Evolutionary conservation across 768 basidiomycete genomes (phyloP).

Genomic region (Kwoniella heveanensis): DNA sequence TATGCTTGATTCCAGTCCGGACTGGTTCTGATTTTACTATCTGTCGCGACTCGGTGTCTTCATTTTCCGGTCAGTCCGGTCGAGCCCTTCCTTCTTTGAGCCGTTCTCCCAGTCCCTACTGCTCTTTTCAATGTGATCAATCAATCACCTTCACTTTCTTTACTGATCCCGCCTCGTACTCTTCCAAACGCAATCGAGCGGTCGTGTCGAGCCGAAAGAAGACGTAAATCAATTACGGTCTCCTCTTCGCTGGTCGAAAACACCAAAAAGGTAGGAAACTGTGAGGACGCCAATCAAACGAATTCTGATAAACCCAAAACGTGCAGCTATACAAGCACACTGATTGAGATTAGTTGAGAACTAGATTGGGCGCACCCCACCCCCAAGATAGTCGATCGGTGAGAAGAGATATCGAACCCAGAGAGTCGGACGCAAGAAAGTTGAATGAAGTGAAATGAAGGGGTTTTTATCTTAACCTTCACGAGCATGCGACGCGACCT

Average conservation of each 20-base stretch:
- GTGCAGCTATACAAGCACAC: too few species aligned
- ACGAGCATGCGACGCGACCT: not conserved
- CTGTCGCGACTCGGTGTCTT: slow-evolving; percentile 54
- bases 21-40: slow-evolving; percentile 48
- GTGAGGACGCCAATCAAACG: not conserved
- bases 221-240: too few species aligned
- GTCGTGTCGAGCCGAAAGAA: not conserved
- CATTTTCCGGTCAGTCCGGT: slow-evolving; percentile 39
- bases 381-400: too few species aligned
- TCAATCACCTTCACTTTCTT: not conserved
- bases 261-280: not conserved
- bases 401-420: too few species aligned
- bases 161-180: not conserved
- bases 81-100: too few species aligned
- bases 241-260: not conserved
- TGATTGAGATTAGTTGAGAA: too few species aligned
- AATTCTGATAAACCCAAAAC: too few species aligned
- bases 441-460: not conserved
- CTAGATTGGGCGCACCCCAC: too few species aligned
- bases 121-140: too few species aligned
- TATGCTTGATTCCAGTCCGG: slow-evolving; percentile 2
- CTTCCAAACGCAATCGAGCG: not conserved
- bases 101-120: too few species aligned
- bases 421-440: not conserved
- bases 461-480: not conserved